phyloP scores from a whole-genome alignment of 805 yeast genomes.

The Wickerhamiella kurtzmanii region DNA sequence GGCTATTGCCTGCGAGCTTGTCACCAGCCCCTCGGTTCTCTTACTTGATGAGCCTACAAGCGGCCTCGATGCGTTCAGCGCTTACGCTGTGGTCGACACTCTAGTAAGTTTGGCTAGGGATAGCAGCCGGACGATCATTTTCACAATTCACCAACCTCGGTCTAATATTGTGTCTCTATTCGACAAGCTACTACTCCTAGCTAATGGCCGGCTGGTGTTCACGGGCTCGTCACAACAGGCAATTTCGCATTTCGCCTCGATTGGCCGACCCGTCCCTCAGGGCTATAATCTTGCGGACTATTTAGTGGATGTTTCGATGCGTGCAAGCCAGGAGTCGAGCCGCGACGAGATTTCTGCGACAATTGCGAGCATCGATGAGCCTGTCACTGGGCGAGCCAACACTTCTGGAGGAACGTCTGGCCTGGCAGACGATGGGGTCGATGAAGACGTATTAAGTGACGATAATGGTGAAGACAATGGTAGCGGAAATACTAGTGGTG shows the following conservation, averaged over 20 bases:
- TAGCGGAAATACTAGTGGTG: neutral
- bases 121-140: conserved; percentile 74
- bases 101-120: conserved; percentile 66
- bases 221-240: conserved; percentile 75
- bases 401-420: neutral
- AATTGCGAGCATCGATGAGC: neutral
- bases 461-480: conserved; percentile 2
- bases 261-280: conserved; percentile 71
- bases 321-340: conserved; percentile 22
- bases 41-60: conserved; percentile 91
- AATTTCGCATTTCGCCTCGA: conserved; percentile 55
- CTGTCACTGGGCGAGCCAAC: neutral
- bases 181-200: conserved; percentile 65
- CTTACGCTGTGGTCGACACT: conserved; percentile 78
- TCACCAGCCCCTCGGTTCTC: conserved; percentile 71
- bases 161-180: conserved; percentile 87
- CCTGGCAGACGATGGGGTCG: neutral
- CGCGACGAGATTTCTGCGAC: neutral
- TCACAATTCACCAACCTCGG: conserved; percentile 95
- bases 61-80: conserved; percentile 89
- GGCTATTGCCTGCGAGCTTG: conserved; percentile 85
- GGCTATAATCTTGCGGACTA: conserved; percentile 93
- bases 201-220: conserved; percentile 75
- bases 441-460: conserved; percentile 9
- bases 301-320: conserved; percentile 79